Base-by-base conservation (phyloP, 2,329 filamentous ascomycete species). In the Lasiodiplodia gonubiensis region DNA sequence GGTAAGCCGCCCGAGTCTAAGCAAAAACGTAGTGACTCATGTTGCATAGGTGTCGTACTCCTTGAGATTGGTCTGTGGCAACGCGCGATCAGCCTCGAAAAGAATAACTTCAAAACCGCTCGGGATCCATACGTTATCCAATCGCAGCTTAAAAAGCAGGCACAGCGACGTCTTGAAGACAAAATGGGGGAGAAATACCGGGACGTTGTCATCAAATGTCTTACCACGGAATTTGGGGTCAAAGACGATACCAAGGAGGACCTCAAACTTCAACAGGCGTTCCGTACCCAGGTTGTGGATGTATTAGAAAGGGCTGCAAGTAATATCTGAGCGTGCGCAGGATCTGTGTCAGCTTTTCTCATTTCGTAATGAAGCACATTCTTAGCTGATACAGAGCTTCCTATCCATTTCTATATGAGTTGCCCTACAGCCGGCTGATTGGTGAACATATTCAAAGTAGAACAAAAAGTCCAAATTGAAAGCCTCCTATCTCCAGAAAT, bases 21-120 rank as follows among this genome's bases (percentile, higher is more conserved):
- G n/a, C n/a, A n/a, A n/a, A n/a, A n/a, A 21, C 4, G 6, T 35
- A 16, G 4, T 35, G 6, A 54, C 16, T 27, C 10, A 7, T 6
- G 16, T 2, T 39, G 21, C 10, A 1, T 12, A 59, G 54, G 79
- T 2, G 78, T 80, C 7, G 73, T 80, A 0, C 70, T 81, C 14
- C 70, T 81, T 0, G 79, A 80, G 69, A 79, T 81, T 49, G 77
- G 76, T 4, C 68, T 71, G 2, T 71, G 70, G 70, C 68, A 68
- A 21, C 52, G 30, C 7, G 69, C 67, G 23, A 67, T 70, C 30
- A 68, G 67, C 2, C 39, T 70, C 8, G 59, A 69, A 27, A 68
- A 37, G 23, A 63, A 69, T n/a, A 30, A 68, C 2, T 70, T 70
- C 54, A 27, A 30, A 4, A 61, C 21, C 12, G 64, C 68, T 1